Evolutionary conservation across 768 basidiomycete species (phyloP).

Genomic region (Tephrocybe rancida): DNA sequence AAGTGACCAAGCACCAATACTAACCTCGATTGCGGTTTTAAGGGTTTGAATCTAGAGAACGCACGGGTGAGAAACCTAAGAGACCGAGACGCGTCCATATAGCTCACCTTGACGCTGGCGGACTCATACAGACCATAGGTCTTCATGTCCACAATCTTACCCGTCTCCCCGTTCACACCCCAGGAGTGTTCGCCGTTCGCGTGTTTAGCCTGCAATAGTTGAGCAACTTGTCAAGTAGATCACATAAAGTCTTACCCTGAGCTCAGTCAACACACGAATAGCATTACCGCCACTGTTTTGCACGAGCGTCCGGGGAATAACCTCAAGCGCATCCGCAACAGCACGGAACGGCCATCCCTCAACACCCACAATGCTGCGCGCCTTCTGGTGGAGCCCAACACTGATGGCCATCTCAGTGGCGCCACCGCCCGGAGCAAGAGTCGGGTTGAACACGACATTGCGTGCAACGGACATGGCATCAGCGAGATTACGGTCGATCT

Average conservation of each 20-base stretch:
- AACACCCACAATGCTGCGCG: constrained; percentile 80
- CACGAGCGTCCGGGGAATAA: constrained; percentile 92
- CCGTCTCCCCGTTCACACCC: constrained; percentile 96
- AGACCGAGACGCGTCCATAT: background rate
- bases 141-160: constrained; percentile 96
- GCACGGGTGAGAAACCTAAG: background rate
- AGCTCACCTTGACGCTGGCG: constrained; percentile 85
- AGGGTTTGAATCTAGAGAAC: constrained; percentile 80
- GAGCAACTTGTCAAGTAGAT: constrained; percentile 3
- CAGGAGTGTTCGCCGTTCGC: constrained; percentile 88
- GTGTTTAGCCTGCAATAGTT: constrained; percentile 78
- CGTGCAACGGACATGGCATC: constrained; percentile 98
- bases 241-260: constrained; percentile 67
- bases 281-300: constrained; percentile 97
- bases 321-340: constrained; percentile 95
- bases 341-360: constrained; percentile 92
- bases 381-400: constrained; percentile 82
- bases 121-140: constrained; percentile 92
- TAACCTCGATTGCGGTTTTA: constrained; percentile 94
- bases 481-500: constrained; percentile 96
- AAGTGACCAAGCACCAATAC: constrained; percentile 7
- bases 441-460: constrained; percentile 95
- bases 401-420: constrained; percentile 98
- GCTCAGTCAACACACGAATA: constrained; percentile 89
- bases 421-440: constrained; percentile 93